Evolutionary conservation across 1,284 basidiomycete genomes (phyloP), one percentile per base, ranked within the genome.

Genomic region (Retiboletus flavoniger): DNA sequence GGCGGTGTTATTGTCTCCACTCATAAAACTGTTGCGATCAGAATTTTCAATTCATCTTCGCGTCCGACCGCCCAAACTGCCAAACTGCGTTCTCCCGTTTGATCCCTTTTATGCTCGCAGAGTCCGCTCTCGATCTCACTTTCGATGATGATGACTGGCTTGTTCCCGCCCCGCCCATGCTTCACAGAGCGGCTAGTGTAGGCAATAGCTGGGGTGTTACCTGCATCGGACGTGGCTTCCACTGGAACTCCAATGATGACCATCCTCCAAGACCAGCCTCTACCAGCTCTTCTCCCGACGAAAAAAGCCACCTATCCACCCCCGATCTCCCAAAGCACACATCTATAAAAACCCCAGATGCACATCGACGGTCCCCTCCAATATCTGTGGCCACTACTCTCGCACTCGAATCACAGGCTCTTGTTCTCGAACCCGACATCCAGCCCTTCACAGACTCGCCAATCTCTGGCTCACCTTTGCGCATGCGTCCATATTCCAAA

Each of bases 121-220:
- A 80, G 55, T 72, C 83, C 57, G 63, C 81, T 58, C 73, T 85
- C 59, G 84, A 85, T 66, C 70, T 84, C 63, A 72, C 76, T 52
- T 86, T 84, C 70, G 82, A 82, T 64, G 84, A 86, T 60, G 84
- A 86, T 60, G 84, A 80, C 69, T 76, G 74, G 82, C 60, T 79
- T 71, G 59, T 75, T 64, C 66, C 74, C 62, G 57, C 72, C 24
- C 71, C 78, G n/a, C 71, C 78, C 21, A 75, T 74, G 62, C 75
- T 87, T 21, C 82, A 84, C 71, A 76, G 80, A 52, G 74, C 84
- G 7, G 78, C 85, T 35, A 87, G 85, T 60, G 81, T 86, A 42
- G 82, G 83, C 28, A 81, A 80, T 55, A 91, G 88, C 69, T 92
- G 87, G 85, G 85, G 85, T 5, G 88, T 92, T 60, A 91, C 89